phyloP scores from a whole-genome alignment of 768 basidiomycete genomes.

The Pulveroboletus sp. region DNA sequence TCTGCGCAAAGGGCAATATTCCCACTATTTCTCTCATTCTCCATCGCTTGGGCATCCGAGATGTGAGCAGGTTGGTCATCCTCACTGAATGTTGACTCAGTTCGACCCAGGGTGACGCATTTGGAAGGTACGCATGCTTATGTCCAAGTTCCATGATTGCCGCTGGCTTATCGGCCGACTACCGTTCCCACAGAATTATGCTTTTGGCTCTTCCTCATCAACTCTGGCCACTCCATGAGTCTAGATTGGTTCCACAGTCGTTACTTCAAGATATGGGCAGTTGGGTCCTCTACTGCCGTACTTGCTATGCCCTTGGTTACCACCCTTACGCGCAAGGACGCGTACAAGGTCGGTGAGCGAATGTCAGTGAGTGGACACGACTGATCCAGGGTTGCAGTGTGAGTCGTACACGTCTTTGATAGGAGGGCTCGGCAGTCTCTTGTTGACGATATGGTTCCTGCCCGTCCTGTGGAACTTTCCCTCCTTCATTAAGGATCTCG shows the following conservation, averaged over 20 bases:
- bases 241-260: conserved; percentile 73
- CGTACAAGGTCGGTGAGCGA: conserved; percentile 45
- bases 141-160: not conserved
- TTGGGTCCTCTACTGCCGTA: conserved; percentile 57
- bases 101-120: conserved; percentile 60
- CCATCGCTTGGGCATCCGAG: conserved; percentile 69
- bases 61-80: conserved; percentile 44
- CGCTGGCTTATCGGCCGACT: not conserved
- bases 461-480: conserved; percentile 73
- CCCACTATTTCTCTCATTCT: conserved; percentile 60
- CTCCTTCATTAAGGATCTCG: conserved; percentile 54
- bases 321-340: conserved; percentile 54
- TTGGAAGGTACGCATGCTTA: conserved; percentile 53
- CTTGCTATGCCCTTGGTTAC: conserved; percentile 69
- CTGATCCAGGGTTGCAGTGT: conserved; percentile 38
- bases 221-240: conserved; percentile 47
- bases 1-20: conserved; percentile 47
- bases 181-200: conserved; percentile 54
- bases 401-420: conserved; percentile 67
- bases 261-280: conserved; percentile 71
- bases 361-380: not conserved
- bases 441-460: conserved; percentile 68
- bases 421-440: conserved; percentile 64
- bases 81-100: not conserved
- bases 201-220: conserved; percentile 83